Evolutionary conservation across 257 asterid genomes (phyloP), one percentile per base, ranked within the genome.

Genomic region (Solanum commersonii): DNA sequence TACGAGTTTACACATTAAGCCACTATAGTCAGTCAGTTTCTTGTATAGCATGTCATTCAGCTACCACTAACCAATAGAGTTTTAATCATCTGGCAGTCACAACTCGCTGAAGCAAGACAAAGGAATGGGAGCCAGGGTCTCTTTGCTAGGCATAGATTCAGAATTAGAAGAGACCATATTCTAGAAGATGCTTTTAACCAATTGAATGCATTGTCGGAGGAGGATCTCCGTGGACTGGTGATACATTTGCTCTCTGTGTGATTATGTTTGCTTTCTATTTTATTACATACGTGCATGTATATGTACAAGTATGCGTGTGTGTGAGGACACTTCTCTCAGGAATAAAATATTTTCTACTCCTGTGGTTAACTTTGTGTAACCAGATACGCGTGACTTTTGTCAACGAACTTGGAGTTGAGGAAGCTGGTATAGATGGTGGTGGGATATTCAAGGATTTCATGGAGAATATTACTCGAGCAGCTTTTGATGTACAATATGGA

Each of bases 401-500:
- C 87, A 96, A 97, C 91, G 99, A 96, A 91, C 93, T 96, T 92
- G 99, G 99, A 90, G 99, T 90, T 22, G 99, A 97, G 95, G 99
- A 97, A 93, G 98, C 99, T 84, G 99, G 99, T 90, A 95, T 97
- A 77, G 99, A 97, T 33, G 99, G 99, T 91, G 99, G 99, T 93
- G 99, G 99, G 83, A 97, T 96, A 92, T 97, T 97, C 95, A 97
- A 97, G 91, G 99, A 97, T 92, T 97, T 97, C 92, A 97, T 97
- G 99, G 99, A 97, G 91, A 95, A 93, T 89, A 93, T 96, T 88
- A 94, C 98, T 86, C 94, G 93, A 56, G 94, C 98, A 77, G 98
- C 98, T 78, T 97, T 97, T 94, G 98, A 97, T 92, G 92, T 94
- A 88, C 99, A 97, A 92, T 95, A 97, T 91, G 99, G 99, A 83